Conservation (phyloP, 2,329 filamentous ascomycete species). For the Aspergillus quadrilineatus region DNA sequence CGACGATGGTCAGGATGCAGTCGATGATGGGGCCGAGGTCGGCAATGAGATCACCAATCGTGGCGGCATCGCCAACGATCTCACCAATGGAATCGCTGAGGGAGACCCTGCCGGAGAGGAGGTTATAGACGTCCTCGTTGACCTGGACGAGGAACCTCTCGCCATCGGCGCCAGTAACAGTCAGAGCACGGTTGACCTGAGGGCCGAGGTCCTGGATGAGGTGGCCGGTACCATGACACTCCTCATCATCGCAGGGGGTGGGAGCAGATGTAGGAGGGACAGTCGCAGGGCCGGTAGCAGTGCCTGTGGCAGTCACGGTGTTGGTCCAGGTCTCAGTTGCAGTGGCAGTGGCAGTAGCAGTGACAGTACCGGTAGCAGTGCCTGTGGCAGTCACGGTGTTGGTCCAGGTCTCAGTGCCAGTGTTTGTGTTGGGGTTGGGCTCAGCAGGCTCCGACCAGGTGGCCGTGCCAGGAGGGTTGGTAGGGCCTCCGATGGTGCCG, state of each 20-base stretch:
- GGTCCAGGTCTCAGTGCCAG: background rate
- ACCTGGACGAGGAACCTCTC: constrained; percentile 24
- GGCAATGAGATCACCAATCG: constrained; percentile 21
- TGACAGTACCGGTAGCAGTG: background rate
- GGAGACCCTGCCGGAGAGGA: constrained; percentile 13
- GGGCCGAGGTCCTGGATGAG: constrained; percentile 33
- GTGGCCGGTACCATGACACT: constrained; percentile 28
- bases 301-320: background rate
- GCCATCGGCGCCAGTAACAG: constrained; percentile 30
- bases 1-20: constrained; percentile 26
- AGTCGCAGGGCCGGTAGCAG: background rate
- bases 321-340: background rate
- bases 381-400: background rate
- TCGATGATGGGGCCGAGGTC: constrained; percentile 21
- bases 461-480: background rate
- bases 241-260: constrained; percentile 13
- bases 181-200: constrained; percentile 31
- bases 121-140: constrained; percentile 18
- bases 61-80: constrained; percentile 15
- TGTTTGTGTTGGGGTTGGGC: background rate
- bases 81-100: constrained; percentile 18
- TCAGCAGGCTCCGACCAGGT: background rate
- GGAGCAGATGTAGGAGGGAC: background rate
- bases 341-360: background rate
- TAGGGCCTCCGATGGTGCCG: background rate